Evolutionary conservation across 768 basidiomycete species (phyloP).

Genomic region (Leucosporidium yakuticum): DNA sequence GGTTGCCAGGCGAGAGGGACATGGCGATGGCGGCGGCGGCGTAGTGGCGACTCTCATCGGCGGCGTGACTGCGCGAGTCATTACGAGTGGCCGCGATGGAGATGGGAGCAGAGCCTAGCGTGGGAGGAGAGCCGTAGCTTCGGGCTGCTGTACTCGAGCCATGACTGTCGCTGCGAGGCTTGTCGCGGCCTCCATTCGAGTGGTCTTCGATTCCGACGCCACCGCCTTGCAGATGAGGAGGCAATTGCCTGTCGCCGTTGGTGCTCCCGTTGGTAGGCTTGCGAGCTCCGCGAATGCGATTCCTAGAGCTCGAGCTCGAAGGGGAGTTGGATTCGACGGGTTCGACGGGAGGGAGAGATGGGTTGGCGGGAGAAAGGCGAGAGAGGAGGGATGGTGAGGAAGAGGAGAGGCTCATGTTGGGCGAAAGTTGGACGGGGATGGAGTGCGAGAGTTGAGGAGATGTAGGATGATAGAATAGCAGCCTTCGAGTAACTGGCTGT

Average conservation of each 20-base stretch:
- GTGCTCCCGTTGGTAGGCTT: background rate
- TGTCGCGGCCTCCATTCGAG: background rate
- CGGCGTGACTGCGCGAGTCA: too few relatives aligned
- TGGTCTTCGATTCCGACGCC: background rate
- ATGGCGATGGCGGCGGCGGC: too few relatives aligned
- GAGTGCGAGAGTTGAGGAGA: background rate
- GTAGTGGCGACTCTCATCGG: too few relatives aligned
- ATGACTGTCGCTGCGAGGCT: background rate
- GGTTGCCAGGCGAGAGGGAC: too few relatives aligned
- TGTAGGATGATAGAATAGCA: background rate
- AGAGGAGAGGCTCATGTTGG: background rate
- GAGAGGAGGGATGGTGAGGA: background rate
- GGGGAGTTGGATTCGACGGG: background rate
- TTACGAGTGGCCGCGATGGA: too few relatives aligned
- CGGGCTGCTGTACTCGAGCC: too few relatives aligned
- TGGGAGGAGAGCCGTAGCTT: too few relatives aligned
- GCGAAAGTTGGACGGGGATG: background rate
- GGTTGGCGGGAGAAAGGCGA: background rate
- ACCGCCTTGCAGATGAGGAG: background rate
- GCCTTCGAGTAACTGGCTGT: background rate
- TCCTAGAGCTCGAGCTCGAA: background rate
- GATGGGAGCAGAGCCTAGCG: too few relatives aligned
- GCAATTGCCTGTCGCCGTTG: background rate
- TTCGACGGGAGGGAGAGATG: too few relatives aligned
- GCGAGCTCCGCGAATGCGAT: background rate